A percentile compares a stretch with the other conserved stretches of the same genome.
Evolutionary conservation across 192 early-diverging fungal genomes (phyloP).

Genomic region (Chytriomyces confervae): DNA sequence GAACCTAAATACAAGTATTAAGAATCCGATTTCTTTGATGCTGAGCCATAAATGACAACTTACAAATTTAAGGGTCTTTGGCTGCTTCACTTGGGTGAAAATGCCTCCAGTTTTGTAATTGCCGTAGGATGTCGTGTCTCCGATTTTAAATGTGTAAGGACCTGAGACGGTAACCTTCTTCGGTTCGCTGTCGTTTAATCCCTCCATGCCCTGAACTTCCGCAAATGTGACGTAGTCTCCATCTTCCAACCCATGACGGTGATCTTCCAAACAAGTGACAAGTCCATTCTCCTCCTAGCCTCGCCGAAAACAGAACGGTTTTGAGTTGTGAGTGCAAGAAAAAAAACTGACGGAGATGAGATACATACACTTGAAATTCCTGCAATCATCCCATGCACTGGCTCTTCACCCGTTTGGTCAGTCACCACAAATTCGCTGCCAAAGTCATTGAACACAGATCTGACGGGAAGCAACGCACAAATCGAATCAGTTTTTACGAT

Average conservation of each 20-base stretch:
- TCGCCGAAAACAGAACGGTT: slow-evolving; percentile 25
- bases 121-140: slow-evolving; percentile 79
- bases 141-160: slow-evolving; percentile 97
- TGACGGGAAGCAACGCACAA: slow-evolving; percentile 27
- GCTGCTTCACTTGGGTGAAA: slow-evolving; percentile 96
- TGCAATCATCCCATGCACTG: slow-evolving; percentile 91
- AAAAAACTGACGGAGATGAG: background rate
- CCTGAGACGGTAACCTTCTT: slow-evolving; percentile 79
- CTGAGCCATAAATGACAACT: slow-evolving; percentile 34
- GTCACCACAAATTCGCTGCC: slow-evolving; percentile 82
- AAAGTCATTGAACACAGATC: slow-evolving; percentile 93
- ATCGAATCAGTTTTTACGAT: background rate
- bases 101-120: slow-evolving; percentile 83
- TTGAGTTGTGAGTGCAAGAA: background rate
- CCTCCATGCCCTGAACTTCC: slow-evolving; percentile 91
- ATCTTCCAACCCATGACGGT: slow-evolving; percentile 97
- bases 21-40: background rate
- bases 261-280: slow-evolving; percentile 95
- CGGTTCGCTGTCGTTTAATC: slow-evolving; percentile 81
- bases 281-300: slow-evolving; percentile 74
- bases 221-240: slow-evolving; percentile 94
- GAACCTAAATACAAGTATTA: slow-evolving; percentile 48
- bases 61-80: slow-evolving; percentile 83
- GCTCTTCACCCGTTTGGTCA: slow-evolving; percentile 93
- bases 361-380: slow-evolving; percentile 61